Base-by-base conservation (phyloP, 1,139 yeast genomes). In the Candida dubliniensis region DNA sequence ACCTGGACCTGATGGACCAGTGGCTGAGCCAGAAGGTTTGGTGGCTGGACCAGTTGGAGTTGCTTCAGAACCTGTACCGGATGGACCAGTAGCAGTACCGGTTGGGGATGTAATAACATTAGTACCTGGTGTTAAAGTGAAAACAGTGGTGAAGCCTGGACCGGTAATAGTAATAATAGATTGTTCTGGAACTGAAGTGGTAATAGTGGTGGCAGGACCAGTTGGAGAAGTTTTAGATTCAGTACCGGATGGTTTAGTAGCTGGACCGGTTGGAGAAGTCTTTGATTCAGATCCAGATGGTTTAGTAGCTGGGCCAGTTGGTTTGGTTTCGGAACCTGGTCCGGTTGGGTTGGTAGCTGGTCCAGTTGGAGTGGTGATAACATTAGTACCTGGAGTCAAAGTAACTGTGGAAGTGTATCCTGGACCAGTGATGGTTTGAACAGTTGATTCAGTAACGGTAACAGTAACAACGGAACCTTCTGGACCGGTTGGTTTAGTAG, bases 401-500 rank as follows among this genome's bases (percentile, higher is more conserved):
- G 41, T 38, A 13, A 37, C 18, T 13, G 32, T 23, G 23, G 34
- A 15, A 31, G 40, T 37, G 34, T 18, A 38, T 26, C 41, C 41
- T 38, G n/a, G 35, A 38, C 36, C 36, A 31, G 41, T 29, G 18
- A 18, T 11, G 8, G 39, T 29, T 9, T 18, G 11, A 23, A 7
- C 15, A 9, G 39, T 36, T n/a, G 27, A 7, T 24, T 15, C n/a
- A 2, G 30, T 10, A 24, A 23, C 35, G 15, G 34, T 39, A 3
- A 33, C 38, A 14, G 38, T 34, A 3, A 34, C 24, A 23, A 8
- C 14, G 10, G 31, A 7, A 33, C 33, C 38, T 12, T 10, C 23
- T 15, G 41, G 34, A 12, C 9, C 24, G 7, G 37, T 25, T 8
- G 32, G n/a, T 23, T 9, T 11, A 4, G 24, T 7, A 32, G 15